A percentile compares a stretch with the other conserved stretches of the same genome.
phyloP scores from a whole-genome alignment of 495 filamentous ascomycete genomes.

The Immersiella caudata region DNA sequence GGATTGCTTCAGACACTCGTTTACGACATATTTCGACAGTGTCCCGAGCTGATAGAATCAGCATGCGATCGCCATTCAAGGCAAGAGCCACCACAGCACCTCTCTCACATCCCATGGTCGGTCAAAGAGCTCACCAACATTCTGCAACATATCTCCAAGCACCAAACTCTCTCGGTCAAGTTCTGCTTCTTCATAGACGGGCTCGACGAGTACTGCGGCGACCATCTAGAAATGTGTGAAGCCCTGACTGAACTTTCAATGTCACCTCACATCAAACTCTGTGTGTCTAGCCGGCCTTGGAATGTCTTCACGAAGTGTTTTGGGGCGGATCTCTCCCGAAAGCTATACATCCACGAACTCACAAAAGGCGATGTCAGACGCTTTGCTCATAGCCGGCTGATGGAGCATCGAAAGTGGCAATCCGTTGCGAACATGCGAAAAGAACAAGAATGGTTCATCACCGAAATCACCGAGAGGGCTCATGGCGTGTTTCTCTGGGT shows the following conservation, averaged over 20 bases:
- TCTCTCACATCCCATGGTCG: neutral
- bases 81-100: neutral
- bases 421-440: too few species aligned
- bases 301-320: constrained; percentile 47
- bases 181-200: constrained; percentile 12
- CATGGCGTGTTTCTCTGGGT: constrained; percentile 51
- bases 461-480: constrained; percentile 33
- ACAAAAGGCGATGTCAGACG: constrained; percentile 37
- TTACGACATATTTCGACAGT: neutral
- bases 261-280: constrained; percentile 43
- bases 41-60: neutral
- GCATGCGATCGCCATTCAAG: too few species aligned
- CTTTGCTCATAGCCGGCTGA: neutral
- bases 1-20: neutral
- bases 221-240: constrained; percentile 14
- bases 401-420: neutral
- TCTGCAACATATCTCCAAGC: neutral
- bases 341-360: constrained; percentile 28
- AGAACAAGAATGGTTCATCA: too few species aligned
- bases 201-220: neutral
- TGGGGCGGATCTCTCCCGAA: constrained; percentile 12
- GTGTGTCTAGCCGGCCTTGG: constrained; percentile 55
- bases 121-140: neutral
- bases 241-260: neutral
- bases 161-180: neutral